A percentile compares a stretch with the other conserved stretches of the same genome.
Evolutionary conservation across 768 basidiomycete genomes (phyloP).

Genomic region (Termitomyces sp.): DNA sequence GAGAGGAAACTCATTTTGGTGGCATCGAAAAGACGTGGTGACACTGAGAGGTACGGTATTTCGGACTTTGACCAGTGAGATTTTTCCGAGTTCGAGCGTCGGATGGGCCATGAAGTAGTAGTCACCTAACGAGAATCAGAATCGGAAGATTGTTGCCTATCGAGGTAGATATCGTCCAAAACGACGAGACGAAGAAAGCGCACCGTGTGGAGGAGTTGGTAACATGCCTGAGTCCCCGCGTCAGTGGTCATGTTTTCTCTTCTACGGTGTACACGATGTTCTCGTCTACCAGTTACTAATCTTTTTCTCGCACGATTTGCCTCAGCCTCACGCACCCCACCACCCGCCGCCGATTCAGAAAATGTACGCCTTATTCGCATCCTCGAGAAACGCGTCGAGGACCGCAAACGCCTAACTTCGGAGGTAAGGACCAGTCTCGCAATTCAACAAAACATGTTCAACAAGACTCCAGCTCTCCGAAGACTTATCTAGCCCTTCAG

Average conservation of each 20-base stretch:
- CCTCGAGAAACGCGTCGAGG: conserved; percentile 50
- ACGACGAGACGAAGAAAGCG: no score
- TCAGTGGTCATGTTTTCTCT: conserved; percentile 1
- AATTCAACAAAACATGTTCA: not conserved
- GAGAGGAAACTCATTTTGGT: no score
- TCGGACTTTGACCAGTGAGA: no score
- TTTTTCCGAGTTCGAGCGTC: no score
- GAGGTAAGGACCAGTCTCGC: conserved; percentile 28
- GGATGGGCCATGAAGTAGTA: no score
- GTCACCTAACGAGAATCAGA: no score
- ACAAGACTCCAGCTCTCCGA: conserved; percentile 42
- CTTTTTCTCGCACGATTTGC: conserved; percentile 4
- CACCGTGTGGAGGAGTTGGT: no score
- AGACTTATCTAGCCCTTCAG: conserved; percentile 48
- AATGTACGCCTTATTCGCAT: conserved; percentile 52
- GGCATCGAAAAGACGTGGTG: no score
- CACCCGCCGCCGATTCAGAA: conserved; percentile 30
- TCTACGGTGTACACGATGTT: not conserved
- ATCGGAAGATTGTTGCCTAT: no score
- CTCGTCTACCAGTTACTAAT: conserved; percentile 2
- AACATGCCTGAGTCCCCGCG: no score
- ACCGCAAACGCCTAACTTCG: conserved; percentile 38
- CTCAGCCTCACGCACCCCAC: conserved; percentile 4
- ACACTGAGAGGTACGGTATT: no score
- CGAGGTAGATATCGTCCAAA: no score